These are phyloP conservation scores for Quercus wislizeni DNA, from an alignment of 306 rosid species.

Conservation along the genomic window DNA sequence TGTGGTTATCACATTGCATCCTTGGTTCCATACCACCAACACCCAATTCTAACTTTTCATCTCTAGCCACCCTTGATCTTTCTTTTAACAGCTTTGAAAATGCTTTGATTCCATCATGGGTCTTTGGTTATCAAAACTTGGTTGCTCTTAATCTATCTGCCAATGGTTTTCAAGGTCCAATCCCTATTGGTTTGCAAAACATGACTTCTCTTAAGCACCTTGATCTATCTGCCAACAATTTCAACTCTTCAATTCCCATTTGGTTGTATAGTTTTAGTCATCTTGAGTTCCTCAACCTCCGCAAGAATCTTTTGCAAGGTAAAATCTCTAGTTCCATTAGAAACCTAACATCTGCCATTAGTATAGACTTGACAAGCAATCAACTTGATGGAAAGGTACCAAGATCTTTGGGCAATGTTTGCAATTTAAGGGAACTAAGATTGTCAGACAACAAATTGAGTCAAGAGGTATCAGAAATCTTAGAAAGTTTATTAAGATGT, in stretches of 20 bases:
- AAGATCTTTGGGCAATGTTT: background rate
- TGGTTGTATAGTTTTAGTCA: constrained; percentile 17
- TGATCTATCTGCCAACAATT: constrained; percentile 3
- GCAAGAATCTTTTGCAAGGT: background rate
- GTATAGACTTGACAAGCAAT: constrained; percentile 4
- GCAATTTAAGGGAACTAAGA: background rate
- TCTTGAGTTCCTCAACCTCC: background rate
- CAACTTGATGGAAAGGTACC: background rate
- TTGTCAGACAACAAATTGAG: too few relatives aligned
- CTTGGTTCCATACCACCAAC: background rate
- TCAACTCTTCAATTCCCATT: constrained; percentile 3
- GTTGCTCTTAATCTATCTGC: background rate
- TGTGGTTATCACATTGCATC: constrained; percentile 1
- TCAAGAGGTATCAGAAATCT: too few relatives aligned
- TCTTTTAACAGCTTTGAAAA: too few relatives aligned
- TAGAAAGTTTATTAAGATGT: too few relatives aligned
- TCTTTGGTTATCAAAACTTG: too few relatives aligned
- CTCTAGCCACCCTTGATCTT: background rate
- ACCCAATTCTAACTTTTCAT: background rate
- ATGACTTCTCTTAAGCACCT: constrained; percentile 6
- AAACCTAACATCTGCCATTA: constrained; percentile 1
- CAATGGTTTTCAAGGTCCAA: constrained; percentile 7
- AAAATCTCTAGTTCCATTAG: constrained; percentile 1
- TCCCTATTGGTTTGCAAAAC: constrained; percentile 15
- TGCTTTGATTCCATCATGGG: too few relatives aligned